Evolutionary conservation across 2,329 filamentous ascomycete genomes (phyloP).

Genomic region (Aureobasidium lini): DNA sequence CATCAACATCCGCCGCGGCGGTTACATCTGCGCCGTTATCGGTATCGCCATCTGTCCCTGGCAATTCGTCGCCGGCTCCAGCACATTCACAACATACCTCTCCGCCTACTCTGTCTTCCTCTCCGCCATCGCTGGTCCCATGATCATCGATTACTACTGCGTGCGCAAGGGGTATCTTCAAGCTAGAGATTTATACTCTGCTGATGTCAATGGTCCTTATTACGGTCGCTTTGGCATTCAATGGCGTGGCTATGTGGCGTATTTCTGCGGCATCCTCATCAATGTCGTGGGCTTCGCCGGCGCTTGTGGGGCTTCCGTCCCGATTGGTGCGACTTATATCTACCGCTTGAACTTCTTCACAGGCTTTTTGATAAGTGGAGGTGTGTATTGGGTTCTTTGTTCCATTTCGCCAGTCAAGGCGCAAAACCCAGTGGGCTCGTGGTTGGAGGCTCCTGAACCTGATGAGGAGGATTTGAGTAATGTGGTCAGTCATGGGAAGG

Average conservation of each 20-base stretch:
- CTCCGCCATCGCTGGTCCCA: conserved; percentile 89
- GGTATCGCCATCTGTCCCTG: conserved; percentile 83
- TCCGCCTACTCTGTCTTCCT: conserved; percentile 90
- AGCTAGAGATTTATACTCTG: conserved; percentile 71
- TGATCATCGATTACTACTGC: conserved; percentile 79
- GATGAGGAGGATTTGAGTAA: conserved; percentile 18
- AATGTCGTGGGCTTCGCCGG: conserved; percentile 90
- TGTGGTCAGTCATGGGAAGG: conserved; percentile 7
- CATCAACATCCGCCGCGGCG: conserved; percentile 70
- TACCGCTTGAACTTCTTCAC: conserved; percentile 89
- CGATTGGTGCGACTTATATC: conserved; percentile 71
- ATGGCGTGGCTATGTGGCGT: conserved; percentile 77
- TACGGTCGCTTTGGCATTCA: conserved; percentile 67
- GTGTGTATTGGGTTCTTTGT: conserved; percentile 64
- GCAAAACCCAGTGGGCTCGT: conserved; percentile 54
- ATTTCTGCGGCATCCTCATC: conserved; percentile 75
- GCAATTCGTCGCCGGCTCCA: conserved; percentile 65
- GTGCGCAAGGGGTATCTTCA: conserved; percentile 77
- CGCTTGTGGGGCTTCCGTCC: conserved; percentile 64
- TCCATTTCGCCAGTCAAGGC: conserved; percentile 65
- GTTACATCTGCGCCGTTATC: conserved; percentile 73
- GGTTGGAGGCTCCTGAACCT: conserved; percentile 67
- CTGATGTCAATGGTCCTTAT: conserved; percentile 59
- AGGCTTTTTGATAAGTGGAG: conserved; percentile 64
- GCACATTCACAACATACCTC: conserved; percentile 85